phyloP scores from a whole-genome alignment of 2,329 filamentous ascomycete species.

The Fusarium veterinarium region DNA sequence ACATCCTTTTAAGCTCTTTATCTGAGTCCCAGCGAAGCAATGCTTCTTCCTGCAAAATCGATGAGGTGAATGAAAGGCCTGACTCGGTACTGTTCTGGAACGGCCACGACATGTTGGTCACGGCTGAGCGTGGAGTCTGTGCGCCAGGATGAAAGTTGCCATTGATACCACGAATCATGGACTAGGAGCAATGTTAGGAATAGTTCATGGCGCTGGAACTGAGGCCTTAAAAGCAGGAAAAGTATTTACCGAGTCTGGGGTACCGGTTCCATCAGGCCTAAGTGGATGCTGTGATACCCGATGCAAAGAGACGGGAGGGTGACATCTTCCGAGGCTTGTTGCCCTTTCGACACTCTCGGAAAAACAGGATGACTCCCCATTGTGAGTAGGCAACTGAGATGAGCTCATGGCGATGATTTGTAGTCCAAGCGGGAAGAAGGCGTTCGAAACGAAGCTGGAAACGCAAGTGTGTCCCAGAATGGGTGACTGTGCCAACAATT shows the following conservation, averaged over 20 bases:
- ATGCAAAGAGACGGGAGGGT: too few species aligned
- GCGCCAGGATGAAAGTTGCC: conserved; percentile 47
- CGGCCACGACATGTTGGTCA: conserved; percentile 48
- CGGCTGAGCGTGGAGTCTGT: conserved; percentile 47
- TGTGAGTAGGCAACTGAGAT: too few species aligned
- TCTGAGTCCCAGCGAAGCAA: conserved; percentile 55
- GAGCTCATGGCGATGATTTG: too few species aligned
- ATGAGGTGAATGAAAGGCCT: conserved; percentile 51
- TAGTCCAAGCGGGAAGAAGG: too few species aligned
- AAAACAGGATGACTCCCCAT: too few species aligned
- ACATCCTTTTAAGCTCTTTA: conserved; percentile 53
- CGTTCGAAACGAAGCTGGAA: too few species aligned
- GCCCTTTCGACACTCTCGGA: too few species aligned
- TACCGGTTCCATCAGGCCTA: conserved; percentile 26
- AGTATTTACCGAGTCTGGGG: conserved; percentile 46
- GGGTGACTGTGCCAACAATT: too few species aligned
- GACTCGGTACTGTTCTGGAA: conserved; percentile 48
- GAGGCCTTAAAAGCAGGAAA: too few species aligned
- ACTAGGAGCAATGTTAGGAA: conserved; percentile 41
- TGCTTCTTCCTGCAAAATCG: conserved; percentile 52
- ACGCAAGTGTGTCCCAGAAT: too few species aligned
- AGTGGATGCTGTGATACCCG: conserved; percentile 1
- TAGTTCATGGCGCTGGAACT: accelerated
- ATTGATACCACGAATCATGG: conserved; percentile 49
- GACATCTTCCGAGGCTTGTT: not conserved